These are phyloP conservation scores for Dipteronia sinensis DNA, from an alignment of 345 rosid species.

Conservation along the genomic window DNA sequence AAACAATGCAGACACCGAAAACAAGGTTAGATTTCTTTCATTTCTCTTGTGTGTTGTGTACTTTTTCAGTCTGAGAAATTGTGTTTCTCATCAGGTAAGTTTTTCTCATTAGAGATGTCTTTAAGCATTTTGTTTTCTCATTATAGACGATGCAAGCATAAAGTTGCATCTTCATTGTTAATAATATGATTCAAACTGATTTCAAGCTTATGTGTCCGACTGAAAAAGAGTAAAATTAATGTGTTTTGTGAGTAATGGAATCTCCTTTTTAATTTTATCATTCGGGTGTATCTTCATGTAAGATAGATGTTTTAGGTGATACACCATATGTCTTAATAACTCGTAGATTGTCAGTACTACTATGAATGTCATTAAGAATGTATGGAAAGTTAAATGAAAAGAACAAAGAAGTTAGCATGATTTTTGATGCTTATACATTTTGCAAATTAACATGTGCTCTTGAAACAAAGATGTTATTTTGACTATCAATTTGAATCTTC, in stretches of 20 bases:
- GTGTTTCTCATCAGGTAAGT: background rate
- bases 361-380: no score
- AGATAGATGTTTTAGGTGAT: background rate
- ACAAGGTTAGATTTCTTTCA: conserved; percentile 49
- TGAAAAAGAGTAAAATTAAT: background rate
- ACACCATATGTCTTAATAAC: background rate
- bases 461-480: conserved; percentile 1
- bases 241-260: conserved; percentile 6
- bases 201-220: background rate
- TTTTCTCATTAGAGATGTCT: background rate
- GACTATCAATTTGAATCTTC: background rate
- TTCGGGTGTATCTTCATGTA: background rate
- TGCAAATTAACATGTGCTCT: background rate
- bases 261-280: conserved; percentile 9
- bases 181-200: background rate
- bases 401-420: background rate
- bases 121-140: background rate
- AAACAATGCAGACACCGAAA: conserved; percentile 86
- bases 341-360: background rate
- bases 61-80: background rate
- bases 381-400: no score
- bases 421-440: background rate
- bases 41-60: background rate
- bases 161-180: background rate
- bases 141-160: background rate